Percentiles rank a stretch among this genome's conserved stretches.
phyloP scores from a whole-genome alignment of 1,139 yeast species.

The Debaryomyces nepalensis region DNA sequence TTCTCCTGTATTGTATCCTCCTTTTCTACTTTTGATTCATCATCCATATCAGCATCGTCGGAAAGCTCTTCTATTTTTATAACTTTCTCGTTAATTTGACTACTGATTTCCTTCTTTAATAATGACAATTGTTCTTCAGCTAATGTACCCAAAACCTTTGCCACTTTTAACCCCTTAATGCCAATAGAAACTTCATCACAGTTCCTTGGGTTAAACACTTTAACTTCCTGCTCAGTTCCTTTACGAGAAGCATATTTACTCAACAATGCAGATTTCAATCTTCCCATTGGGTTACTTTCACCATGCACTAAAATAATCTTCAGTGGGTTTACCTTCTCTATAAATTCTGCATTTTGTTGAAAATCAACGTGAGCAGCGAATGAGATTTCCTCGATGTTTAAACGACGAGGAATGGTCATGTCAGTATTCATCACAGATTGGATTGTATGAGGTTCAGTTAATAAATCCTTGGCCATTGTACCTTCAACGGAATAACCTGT shows the following conservation, averaged over 20 bases:
- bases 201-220: constrained; percentile 89
- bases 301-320: constrained; percentile 93
- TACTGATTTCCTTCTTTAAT: constrained; percentile 35
- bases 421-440: constrained; percentile 84
- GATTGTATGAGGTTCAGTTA: constrained; percentile 87
- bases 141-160: constrained; percentile 80
- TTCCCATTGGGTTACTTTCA: constrained; percentile 98
- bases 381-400: constrained; percentile 91
- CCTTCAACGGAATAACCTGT: constrained; percentile 99
- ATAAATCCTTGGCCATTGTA: constrained; percentile 89
- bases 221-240: constrained; percentile 90
- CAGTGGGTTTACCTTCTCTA: constrained; percentile 83
- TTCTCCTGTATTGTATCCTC: constrained; percentile 19
- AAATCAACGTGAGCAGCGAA: constrained; percentile 99
- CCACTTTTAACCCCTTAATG: constrained; percentile 83
- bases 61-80: constrained; percentile 19
- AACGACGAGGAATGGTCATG: constrained; percentile 79
- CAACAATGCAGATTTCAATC: constrained; percentile 87
- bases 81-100: constrained; percentile 25
- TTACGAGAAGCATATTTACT: constrained; percentile 83
- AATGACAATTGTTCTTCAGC: constrained; percentile 56
- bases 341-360: constrained; percentile 89
- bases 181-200: constrained; percentile 79
- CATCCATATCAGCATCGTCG: constrained; percentile 16
- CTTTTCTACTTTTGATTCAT: constrained; percentile 23